phyloP scores from a whole-genome alignment of 306 rosid genomes.

The Quercus gilva region DNA sequence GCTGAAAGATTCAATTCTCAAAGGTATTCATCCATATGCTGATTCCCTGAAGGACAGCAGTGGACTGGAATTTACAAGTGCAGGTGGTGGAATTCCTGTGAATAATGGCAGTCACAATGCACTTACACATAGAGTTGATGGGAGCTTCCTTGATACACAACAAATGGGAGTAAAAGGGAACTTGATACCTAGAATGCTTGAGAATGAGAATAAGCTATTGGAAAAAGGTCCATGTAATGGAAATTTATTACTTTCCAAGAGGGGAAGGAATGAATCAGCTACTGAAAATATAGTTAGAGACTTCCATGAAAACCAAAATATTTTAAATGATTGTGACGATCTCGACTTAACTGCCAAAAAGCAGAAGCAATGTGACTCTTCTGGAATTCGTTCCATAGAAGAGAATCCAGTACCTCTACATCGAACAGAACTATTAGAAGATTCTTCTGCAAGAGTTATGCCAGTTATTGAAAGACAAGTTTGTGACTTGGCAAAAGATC shows the following conservation, averaged over 20 bases:
- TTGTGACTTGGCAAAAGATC: slow-evolving; percentile 20
- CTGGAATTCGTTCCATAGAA: slow-evolving; percentile 22
- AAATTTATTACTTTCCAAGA: slow-evolving; percentile 38
- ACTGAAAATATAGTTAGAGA: slow-evolving; percentile 21
- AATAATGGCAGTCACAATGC: slow-evolving; percentile 17
- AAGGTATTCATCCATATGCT: slow-evolving; percentile 52
- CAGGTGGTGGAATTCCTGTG: slow-evolving; percentile 12
- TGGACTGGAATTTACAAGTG: slow-evolving; percentile 38
- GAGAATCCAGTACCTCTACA: slow-evolving; percentile 25
- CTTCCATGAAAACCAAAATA: slow-evolving; percentile 18
- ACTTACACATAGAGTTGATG: slow-evolving; percentile 19
- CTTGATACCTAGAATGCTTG: slow-evolving; percentile 17
- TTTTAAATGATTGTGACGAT: slow-evolving; percentile 26
- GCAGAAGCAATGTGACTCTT: slow-evolving; percentile 32
- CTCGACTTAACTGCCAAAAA: slow-evolving; percentile 33
- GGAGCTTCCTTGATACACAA: slow-evolving; percentile 26
- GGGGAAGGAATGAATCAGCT: slow-evolving; percentile 26
- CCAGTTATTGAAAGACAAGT: slow-evolving; percentile 19
- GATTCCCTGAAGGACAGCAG: slow-evolving; percentile 49
- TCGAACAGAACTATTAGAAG: slow-evolving; percentile 29
- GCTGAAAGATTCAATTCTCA: slow-evolving; percentile 63
- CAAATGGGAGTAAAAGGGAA: slow-evolving; percentile 28
- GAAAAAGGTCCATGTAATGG: slow-evolving; percentile 17
- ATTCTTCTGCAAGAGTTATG: slow-evolving; percentile 23
- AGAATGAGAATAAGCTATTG: slow-evolving; percentile 18